Evolutionary conservation across 2,329 filamentous ascomycete genomes (phyloP), one percentile per base, ranked within the genome.

Genomic region (Claviceps lovelessii): DNA sequence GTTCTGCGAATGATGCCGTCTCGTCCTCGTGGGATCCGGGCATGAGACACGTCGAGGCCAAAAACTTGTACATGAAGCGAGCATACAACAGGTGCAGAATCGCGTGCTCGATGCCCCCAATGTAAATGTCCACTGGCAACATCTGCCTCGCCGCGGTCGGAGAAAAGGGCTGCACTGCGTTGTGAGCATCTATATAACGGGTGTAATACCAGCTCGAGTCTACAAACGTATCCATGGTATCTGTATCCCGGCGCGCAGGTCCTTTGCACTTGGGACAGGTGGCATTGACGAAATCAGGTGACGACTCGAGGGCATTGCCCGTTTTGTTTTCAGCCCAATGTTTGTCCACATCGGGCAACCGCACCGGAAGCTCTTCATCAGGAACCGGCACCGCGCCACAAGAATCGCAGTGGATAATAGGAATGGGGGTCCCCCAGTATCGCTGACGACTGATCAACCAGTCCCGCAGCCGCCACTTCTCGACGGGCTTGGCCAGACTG

Each of bases 161-260:
- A 0, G 80, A 81, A 59, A 94, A 83, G 0, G 81, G 82, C 15
- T 72, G 66, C 2, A 76, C 63, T 15, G 73, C 60, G 60, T 93
- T 90, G 19, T 81, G 73, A 1, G 86, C 74, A 62, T 94, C 88
- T 33, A 84, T 70, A 62, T 89, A 95, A 13, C 88, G 80, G 70
- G 90, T 81, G 64, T 84, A 95, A 68, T 95, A 95, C 90, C 90
- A 95, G 54, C 89, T 94, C 1, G 89, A 95, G 70, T 95, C 90
- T 57, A 95, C 90, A 70, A 95, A 95, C 0, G 90, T 95, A 67
- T 95, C 90, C 90, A 95, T 95, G 3, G 90, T 95, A 66, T 95
- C 90, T 0, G 90, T 95, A 60, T 95, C 90, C 59, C 90, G 79
- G 65, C 82, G 85, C 7, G 88, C 90, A 29, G 80, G 70, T 1